A percentile compares a stretch with the other conserved stretches of the same genome.
Conservation (phyloP, 2,329 filamentous ascomycete species). For the Cytospora piceae region DNA sequence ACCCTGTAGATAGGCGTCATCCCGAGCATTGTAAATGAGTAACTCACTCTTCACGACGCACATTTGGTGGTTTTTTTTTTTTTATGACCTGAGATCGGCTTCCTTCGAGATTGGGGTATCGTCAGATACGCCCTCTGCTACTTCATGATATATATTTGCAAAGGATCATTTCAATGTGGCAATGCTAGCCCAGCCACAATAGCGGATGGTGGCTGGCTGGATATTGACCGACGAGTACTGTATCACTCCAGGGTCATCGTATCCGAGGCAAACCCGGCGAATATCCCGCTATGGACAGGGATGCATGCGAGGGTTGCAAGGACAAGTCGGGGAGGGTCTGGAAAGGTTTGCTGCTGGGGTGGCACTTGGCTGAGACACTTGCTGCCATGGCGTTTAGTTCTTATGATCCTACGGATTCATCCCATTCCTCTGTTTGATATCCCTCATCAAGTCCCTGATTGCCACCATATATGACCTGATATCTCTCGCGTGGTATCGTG, state of each 20-base stretch:
- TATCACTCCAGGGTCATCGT: background rate
- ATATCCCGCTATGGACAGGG: background rate
- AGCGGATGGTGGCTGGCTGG: background rate
- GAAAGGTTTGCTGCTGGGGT: background rate
- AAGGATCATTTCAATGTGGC: background rate
- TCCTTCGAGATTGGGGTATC: background rate
- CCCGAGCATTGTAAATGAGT: background rate
- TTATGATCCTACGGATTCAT: slow-evolving; percentile 16
- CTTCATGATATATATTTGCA: background rate
- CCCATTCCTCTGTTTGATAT: slow-evolving; percentile 29
- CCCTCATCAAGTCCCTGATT: slow-evolving; percentile 30
- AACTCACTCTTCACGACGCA: background rate
- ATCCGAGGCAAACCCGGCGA: background rate
- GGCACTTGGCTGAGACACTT: background rate
- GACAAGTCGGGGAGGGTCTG: background rate
- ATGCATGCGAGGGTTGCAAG: background rate
- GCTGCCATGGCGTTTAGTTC: background rate
- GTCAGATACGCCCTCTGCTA: background rate
- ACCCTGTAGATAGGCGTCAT: background rate
- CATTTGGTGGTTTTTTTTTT: background rate
- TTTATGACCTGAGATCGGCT: background rate
- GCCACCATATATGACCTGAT: slow-evolving; percentile 31
- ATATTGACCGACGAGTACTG: background rate
- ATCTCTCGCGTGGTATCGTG: slow-evolving; percentile 33
- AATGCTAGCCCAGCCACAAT: background rate